phyloP scores from a whole-genome alignment of 371 early-diverging fungal species.

The Mortierella sp. region DNA sequence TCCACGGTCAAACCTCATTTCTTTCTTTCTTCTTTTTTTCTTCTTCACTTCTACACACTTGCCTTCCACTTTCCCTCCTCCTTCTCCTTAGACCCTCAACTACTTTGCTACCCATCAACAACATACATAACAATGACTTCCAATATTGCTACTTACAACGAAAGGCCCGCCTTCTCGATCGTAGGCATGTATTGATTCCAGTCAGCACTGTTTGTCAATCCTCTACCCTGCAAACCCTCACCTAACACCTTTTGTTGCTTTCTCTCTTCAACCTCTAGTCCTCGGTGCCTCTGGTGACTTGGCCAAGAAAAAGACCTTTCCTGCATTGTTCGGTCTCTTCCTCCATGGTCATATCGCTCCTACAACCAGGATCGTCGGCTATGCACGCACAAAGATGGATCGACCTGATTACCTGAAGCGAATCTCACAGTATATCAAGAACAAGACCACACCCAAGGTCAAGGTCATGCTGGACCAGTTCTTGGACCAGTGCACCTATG shows the following conservation, averaged over 20 bases:
- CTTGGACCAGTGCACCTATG: conserved; percentile 80
- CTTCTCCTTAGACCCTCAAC: neutral
- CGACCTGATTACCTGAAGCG: conserved; percentile 86
- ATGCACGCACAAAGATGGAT: conserved; percentile 92
- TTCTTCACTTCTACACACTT: conserved; percentile 37
- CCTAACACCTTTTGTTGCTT: neutral
- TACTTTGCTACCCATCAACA: conserved; percentile 3
- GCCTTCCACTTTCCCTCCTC: conserved; percentile 17
- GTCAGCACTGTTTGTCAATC: neutral
- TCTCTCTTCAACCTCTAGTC: conserved; percentile 58
- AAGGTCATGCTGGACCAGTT: conserved; percentile 71
- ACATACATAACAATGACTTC: conserved; percentile 56
- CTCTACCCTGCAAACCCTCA: neutral
- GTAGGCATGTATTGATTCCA: conserved; percentile 59
- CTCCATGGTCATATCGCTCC: conserved; percentile 81
- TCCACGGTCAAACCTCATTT: neutral
- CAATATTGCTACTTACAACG: conserved; percentile 52
- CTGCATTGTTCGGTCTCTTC: conserved; percentile 92
- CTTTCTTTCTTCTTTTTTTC: conserved; percentile 7
- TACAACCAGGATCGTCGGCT: conserved; percentile 90
- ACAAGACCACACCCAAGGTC: conserved; percentile 35
- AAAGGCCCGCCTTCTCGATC: conserved; percentile 62
- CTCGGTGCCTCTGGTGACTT: conserved; percentile 94
- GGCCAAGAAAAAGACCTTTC: conserved; percentile 98
- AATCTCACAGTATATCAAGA: conserved; percentile 83